A percentile compares a stretch with the other conserved stretches of the same genome.
Evolutionary conservation across 2,329 filamentous ascomycete genomes (phyloP).

Genomic region (Nemania sp.): DNA sequence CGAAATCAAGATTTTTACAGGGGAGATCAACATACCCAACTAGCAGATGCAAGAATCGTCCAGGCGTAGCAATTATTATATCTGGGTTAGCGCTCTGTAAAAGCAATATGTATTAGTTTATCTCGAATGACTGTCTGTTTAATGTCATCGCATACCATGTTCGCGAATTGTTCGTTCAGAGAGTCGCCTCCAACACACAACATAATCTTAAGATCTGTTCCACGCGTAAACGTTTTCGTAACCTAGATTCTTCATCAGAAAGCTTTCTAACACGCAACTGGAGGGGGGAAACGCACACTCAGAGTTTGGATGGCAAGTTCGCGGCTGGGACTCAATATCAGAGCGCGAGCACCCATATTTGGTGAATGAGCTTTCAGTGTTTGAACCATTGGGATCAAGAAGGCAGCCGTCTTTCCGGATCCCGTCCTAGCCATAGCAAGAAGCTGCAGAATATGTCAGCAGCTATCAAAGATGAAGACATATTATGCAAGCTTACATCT

Average conservation of each 20-base stretch:
- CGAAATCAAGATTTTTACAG: neutral
- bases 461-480: constrained; percentile 41
- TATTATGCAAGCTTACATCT: constrained; percentile 52
- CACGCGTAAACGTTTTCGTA: constrained; percentile 88
- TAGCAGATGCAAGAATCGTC: constrained; percentile 66
- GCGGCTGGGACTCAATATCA: constrained; percentile 89
- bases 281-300: constrained; percentile 9
- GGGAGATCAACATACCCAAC: constrained; percentile 11
- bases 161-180: constrained; percentile 27
- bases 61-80: constrained; percentile 95
- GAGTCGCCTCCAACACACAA: constrained; percentile 86
- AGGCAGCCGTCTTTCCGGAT: constrained; percentile 91
- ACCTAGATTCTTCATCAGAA: constrained; percentile 74
- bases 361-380: constrained; percentile 85
- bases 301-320: constrained; percentile 80
- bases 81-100: constrained; percentile 82
- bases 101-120: constrained; percentile 65
- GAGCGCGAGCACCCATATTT: constrained; percentile 79
- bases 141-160: constrained; percentile 16
- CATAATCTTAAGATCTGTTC: constrained; percentile 87
- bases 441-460: constrained; percentile 78
- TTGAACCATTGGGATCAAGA: constrained; percentile 98
- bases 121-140: neutral
- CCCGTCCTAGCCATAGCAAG: constrained; percentile 99
- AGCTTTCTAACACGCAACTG: neutral